phyloP scores from a whole-genome alignment of 176 grass and related monocot genomes.

The Saccharum spontaneum region DNA sequence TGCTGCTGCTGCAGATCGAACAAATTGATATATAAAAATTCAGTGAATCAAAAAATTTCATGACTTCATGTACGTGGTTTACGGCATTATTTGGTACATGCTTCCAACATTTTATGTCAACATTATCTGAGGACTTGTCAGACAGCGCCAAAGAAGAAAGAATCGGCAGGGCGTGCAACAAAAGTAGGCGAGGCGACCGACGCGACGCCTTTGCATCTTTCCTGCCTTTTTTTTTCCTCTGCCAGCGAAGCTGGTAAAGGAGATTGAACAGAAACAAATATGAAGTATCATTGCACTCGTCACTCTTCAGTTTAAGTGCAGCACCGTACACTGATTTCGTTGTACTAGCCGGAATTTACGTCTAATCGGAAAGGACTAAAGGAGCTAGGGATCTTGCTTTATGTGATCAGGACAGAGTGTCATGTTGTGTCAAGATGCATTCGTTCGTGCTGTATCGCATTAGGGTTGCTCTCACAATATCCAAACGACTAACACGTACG shows the following conservation, averaged over 20 bases:
- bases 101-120: slow-evolving; percentile 11
- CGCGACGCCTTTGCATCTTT: slow-evolving; percentile 1
- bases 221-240: background rate
- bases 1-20: background rate
- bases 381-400: slow-evolving; percentile 12
- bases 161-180: slow-evolving; percentile 14
- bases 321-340: background rate
- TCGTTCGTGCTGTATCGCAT: slow-evolving; percentile 37
- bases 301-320: background rate
- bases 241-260: slow-evolving; percentile 27
- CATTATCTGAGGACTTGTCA: slow-evolving; percentile 37
- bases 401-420: slow-evolving; percentile 32
- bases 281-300: background rate
- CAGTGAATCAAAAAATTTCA: background rate
- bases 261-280: background rate
- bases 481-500: slow-evolving; percentile 5
- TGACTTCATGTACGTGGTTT: background rate
- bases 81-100: background rate
- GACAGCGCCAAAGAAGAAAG: slow-evolving; percentile 34
- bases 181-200: slow-evolving; percentile 5
- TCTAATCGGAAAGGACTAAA: slow-evolving; percentile 10
- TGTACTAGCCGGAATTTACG: background rate
- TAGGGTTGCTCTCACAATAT: background rate
- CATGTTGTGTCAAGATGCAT: slow-evolving; percentile 36
- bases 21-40: background rate